phyloP scores from a whole-genome alignment of 2,329 filamentous ascomycete species.

The Botryotinia narcissicola region DNA sequence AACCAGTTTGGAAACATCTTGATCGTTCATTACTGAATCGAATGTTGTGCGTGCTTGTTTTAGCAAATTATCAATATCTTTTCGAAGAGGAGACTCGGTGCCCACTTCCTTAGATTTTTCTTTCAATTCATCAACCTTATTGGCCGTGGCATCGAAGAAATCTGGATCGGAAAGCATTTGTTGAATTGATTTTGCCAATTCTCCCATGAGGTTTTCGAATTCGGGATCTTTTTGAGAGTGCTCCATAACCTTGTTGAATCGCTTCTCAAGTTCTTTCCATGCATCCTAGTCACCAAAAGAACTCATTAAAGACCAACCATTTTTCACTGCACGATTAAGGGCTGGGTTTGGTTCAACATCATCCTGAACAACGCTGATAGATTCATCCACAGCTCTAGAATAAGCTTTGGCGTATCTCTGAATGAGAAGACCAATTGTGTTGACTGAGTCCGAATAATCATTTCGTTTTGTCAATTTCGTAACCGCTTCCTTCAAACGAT shows the following conservation, averaged over 20 bases:
- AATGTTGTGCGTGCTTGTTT: constrained; percentile 67
- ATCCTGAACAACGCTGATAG: constrained; percentile 63
- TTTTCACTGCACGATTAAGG: constrained; percentile 70
- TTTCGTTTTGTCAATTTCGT: constrained; percentile 68
- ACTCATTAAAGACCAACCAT: constrained; percentile 77
- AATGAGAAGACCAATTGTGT: constrained; percentile 70
- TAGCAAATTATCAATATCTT: constrained; percentile 72
- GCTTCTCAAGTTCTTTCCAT: constrained; percentile 72
- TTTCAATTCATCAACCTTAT: constrained; percentile 51
- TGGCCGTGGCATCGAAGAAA: constrained; percentile 72
- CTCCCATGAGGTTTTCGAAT: constrained; percentile 73
- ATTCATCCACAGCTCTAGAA: constrained; percentile 67
- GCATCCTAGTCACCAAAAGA: constrained; percentile 72
- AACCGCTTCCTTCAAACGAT: constrained; percentile 75
- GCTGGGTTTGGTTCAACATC: constrained; percentile 72
- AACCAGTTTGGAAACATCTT: constrained; percentile 67
- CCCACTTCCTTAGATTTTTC: constrained; percentile 61
- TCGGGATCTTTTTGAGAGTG: constrained; percentile 76
- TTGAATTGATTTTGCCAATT: constrained; percentile 72
- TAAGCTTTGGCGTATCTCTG: constrained; percentile 77
- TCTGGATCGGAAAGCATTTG: constrained; percentile 80
- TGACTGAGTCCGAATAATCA: constrained; percentile 86
- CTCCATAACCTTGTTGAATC: constrained; percentile 67
- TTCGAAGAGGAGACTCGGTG: constrained; percentile 63
- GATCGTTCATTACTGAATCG: constrained; percentile 66